Base-by-base conservation (phyloP, 1,139 yeast genomes). In the Yamadazyma diospyri region DNA sequence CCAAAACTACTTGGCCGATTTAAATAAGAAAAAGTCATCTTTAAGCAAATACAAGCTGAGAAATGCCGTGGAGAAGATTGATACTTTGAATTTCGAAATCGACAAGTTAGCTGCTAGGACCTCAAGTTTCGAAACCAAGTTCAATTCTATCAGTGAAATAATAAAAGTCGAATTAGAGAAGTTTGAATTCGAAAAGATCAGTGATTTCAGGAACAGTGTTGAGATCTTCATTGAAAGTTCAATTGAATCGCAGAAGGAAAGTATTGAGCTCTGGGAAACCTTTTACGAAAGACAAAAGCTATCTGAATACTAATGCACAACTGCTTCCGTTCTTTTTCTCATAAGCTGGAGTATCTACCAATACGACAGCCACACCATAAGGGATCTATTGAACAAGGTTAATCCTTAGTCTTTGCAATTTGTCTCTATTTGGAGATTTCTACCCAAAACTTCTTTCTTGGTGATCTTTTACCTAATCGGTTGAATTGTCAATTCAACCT, bases 231-330 rank as follows among this genome's bases (percentile, higher is more conserved):
- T 94, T 51, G 98, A 94, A 57, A 78, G 94, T 38, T 78, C 94
- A 16, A 85, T 89, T 32, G 98, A 92, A 59, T 74, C 92, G 12
- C 98, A 92, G 56, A 94, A 92, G 61, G 97, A 88, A 55, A 80
- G 92, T 21, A 92, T 92, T 46, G 98, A 92, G 58, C 59, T 86
- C 20, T 92, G 97, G 94, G 97, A 92, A 59, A 84, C 96, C 0
- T 92, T 84, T 48, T 81, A 81, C 49, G 80, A 76, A 41, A 53
- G 68, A 22, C 69, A 67, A 37, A 48, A 55, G 25, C 51, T 67
- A 33, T 59, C 57, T 7, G 35, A 42, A 28, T 44, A 37, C 22
- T 29, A 29, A 29, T 17, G 21, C 12, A 27, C 19, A 14, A n/a
- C n/a, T n/a, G n/a, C n/a, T n/a, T n/a, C n/a, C n/a, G n/a, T n/a